Conservation (phyloP, 257 asterid genomes). For the Euphrasia confusa region DNA sequence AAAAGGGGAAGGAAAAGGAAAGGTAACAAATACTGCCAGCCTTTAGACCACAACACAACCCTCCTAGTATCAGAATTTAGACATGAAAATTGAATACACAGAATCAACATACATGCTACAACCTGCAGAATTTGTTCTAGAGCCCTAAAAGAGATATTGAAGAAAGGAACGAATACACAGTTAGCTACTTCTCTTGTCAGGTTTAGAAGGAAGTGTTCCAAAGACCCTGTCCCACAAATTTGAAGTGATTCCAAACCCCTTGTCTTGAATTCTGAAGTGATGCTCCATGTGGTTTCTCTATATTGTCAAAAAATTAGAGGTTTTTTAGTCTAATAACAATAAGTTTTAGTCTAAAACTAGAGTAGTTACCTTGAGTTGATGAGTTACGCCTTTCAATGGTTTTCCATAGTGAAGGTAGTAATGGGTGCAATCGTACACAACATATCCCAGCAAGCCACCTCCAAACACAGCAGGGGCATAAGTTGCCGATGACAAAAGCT, state of each 20-base stretch:
- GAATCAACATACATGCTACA: not conserved
- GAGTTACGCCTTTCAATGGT: constrained; percentile 48
- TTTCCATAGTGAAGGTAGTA: constrained; percentile 78
- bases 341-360: no score
- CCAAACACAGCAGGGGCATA: constrained; percentile 54
- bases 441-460: constrained; percentile 69
- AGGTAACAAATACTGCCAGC: no score
- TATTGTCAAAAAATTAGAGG: not conserved
- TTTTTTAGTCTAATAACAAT: no score
- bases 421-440: constrained; percentile 75
- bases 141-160: not conserved
- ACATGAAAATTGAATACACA: constrained; percentile 3
- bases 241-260: constrained; percentile 83
- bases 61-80: not conserved
- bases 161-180: not conserved
- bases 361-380: constrained; percentile 50
- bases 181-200: constrained; percentile 39
- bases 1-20: no score
- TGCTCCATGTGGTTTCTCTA: constrained; percentile 82
- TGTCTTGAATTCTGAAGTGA: constrained; percentile 62
- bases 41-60: not conserved
- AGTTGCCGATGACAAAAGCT: constrained; percentile 37
- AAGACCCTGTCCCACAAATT: constrained; percentile 74
- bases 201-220: constrained; percentile 59
- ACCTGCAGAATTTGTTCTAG: constrained; percentile 14